These are phyloP conservation scores for Capsicum baccatum DNA, from an alignment of 257 asterid species.

Conservation along the genomic window DNA sequence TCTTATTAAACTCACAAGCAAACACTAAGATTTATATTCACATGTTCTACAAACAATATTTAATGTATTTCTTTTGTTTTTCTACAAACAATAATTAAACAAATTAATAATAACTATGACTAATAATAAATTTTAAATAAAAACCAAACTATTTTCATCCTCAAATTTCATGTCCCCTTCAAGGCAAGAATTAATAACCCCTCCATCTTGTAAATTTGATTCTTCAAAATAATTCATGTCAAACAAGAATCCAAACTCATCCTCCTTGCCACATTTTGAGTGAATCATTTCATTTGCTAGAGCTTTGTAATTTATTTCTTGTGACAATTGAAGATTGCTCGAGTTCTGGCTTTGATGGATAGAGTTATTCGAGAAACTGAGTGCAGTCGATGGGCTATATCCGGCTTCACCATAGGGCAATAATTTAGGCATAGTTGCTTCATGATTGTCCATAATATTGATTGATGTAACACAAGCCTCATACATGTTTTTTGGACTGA, in stretches of 20 bases:
- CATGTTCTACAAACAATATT: constrained; percentile 13
- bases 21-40: background rate
- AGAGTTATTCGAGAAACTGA: constrained; percentile 29
- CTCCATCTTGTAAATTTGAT: constrained; percentile 28
- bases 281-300: constrained; percentile 26
- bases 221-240: constrained; percentile 46
- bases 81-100: constrained; percentile 6
- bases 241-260: constrained; percentile 41
- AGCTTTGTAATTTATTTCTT: constrained; percentile 20
- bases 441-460: constrained; percentile 25
- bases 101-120: constrained; percentile 20
- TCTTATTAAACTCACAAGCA: constrained; percentile 13
- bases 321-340: constrained; percentile 38
- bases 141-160: constrained; percentile 47
- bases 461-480: constrained; percentile 31
- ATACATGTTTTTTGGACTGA: constrained; percentile 14
- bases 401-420: background rate
- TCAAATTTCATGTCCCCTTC: constrained; percentile 40
- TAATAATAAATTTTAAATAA: constrained; percentile 40
- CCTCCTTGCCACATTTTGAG: constrained; percentile 41
- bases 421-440: constrained; percentile 11
- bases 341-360: constrained; percentile 35
- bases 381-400: constrained; percentile 33
- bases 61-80: background rate
- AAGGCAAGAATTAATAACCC: constrained; percentile 29